A percentile compares a stretch with the other conserved stretches of the same genome.
Evolutionary conservation across 148 eudicot genomes (phyloP).

Genomic region (Vaccinium darrowii): DNA sequence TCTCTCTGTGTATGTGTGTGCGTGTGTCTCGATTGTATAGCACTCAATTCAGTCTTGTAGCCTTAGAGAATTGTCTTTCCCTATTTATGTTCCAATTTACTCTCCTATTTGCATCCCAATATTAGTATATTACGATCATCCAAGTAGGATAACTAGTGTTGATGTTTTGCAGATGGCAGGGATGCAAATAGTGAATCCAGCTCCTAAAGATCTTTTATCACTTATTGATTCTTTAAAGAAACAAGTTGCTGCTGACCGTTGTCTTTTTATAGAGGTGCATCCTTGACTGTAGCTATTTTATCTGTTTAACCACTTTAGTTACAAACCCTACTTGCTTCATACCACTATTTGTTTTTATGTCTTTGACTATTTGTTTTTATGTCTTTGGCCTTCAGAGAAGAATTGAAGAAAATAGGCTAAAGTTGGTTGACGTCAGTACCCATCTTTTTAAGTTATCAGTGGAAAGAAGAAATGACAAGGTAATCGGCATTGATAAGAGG

Average conservation of each 20-base stretch:
- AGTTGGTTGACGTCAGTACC: constrained; percentile 50
- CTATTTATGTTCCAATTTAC: background rate
- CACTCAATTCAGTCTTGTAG: background rate
- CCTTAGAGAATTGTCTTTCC: background rate
- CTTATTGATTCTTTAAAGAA: constrained; percentile 67
- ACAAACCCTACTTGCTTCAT: background rate
- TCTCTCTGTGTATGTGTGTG: too few relatives aligned
- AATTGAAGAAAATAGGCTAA: constrained; percentile 73
- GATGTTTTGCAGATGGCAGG: constrained; percentile 34
- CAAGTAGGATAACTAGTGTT: constrained; percentile 3
- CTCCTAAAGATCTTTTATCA: constrained; percentile 46
- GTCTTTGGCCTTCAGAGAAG: constrained; percentile 47
- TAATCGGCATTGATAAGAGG: constrained; percentile 30
- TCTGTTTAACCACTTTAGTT: background rate
- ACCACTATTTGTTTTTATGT: background rate
- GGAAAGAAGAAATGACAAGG: constrained; percentile 55
- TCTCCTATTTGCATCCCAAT: background rate
- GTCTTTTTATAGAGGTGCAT: constrained; percentile 57
- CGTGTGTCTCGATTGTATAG: too few relatives aligned
- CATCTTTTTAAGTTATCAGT: constrained; percentile 33
- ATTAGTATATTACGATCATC: too few relatives aligned
- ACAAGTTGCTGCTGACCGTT: constrained; percentile 65
- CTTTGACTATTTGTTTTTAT: constrained; percentile 12
- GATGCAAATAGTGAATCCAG: constrained; percentile 20
- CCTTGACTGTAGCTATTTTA: constrained; percentile 11